Percentiles rank a stretch among this genome's conserved stretches.
phyloP scores from a whole-genome alignment of 2,329 filamentous ascomycete species.

The Pseudocercospora macadamiae region DNA sequence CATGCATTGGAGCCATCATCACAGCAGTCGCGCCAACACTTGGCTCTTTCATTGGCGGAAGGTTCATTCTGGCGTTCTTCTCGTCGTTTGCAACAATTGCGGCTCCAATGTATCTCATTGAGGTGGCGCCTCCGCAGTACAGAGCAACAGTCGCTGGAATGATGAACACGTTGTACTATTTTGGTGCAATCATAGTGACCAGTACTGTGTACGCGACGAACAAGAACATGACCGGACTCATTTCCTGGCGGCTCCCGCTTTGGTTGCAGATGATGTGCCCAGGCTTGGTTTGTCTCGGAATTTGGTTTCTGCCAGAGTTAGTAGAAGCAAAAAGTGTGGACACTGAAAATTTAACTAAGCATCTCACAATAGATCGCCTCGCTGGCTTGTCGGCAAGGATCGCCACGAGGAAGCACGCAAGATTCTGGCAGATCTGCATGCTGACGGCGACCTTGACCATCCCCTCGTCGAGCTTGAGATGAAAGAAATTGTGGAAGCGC shows the following conservation, averaged over 20 bases:
- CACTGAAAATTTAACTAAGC: neutral
- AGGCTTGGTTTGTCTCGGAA: neutral
- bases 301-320: neutral
- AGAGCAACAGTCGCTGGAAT: constrained; percentile 35
- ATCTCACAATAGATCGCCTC: neutral
- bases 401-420: neutral
- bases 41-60: constrained; percentile 33
- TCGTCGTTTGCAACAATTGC: constrained; percentile 3
- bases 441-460: neutral
- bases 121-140: constrained; percentile 35
- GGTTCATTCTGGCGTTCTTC: constrained; percentile 34
- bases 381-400: neutral
- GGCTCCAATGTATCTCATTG: constrained; percentile 27
- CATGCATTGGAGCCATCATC: constrained; percentile 31
- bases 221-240: neutral
- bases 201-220: neutral
- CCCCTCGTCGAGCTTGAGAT: neutral
- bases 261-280: neutral
- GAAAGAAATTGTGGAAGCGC: neutral
- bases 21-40: constrained; percentile 31
- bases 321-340: neutral
- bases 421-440: neutral
- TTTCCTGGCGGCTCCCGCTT: neutral
- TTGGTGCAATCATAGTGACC: constrained; percentile 25
- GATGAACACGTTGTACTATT: constrained; percentile 40